Conservation (phyloP, 371 early-diverging fungal species). For the Mortierella sp. region DNA sequence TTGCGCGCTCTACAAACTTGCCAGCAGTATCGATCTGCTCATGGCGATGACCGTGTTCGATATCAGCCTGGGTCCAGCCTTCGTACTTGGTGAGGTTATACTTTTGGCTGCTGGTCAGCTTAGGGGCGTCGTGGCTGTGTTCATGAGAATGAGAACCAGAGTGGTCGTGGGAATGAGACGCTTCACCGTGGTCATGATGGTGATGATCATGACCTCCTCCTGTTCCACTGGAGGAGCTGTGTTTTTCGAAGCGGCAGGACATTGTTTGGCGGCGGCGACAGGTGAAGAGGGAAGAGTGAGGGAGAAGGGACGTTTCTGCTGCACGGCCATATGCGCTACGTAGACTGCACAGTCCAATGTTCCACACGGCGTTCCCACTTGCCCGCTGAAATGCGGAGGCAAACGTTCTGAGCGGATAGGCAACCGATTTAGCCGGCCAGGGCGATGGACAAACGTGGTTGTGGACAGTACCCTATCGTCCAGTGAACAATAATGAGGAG, state of each 20-base stretch:
- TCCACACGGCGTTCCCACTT: too few species aligned
- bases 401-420: too few species aligned
- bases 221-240: conserved; percentile 33
- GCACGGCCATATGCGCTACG: too few species aligned
- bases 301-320: not conserved
- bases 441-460: too few species aligned
- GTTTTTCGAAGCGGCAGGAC: conserved; percentile 55
- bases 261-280: conserved; percentile 8
- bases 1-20: conserved; percentile 78
- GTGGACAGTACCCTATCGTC: too few species aligned
- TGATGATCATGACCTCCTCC: conserved; percentile 35
- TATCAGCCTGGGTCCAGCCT: conserved; percentile 53
- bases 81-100: conserved; percentile 51
- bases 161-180: conserved; percentile 42
- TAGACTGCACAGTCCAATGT: too few species aligned
- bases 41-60: conserved; percentile 90
- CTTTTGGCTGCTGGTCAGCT: conserved; percentile 40
- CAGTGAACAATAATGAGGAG: too few species aligned
- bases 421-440: too few species aligned
- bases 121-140: conserved; percentile 31
- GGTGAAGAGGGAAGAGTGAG: not conserved
- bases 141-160: conserved; percentile 15
- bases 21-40: conserved; percentile 92
- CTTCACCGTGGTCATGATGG: conserved; percentile 27
- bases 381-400: too few species aligned